Evolutionary conservation across 1,284 basidiomycete species (phyloP).

Genomic region (Cutaneotrichosporon cyanovorans): DNA sequence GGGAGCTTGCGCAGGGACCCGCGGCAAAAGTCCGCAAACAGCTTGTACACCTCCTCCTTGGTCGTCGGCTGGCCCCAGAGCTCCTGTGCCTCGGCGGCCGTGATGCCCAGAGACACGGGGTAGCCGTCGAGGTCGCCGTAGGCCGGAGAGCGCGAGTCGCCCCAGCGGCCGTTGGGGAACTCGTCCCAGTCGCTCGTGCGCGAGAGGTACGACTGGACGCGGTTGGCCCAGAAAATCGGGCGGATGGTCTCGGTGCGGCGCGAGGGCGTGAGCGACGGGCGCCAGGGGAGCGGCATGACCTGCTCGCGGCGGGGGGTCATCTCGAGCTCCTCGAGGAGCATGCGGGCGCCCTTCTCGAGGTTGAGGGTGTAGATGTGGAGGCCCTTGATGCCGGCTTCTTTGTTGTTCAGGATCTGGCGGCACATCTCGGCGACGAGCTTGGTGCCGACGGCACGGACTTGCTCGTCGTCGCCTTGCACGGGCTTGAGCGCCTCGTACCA

Average conservation of each 20-base stretch:
- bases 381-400: slow-evolving; percentile 71
- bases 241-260: slow-evolving; percentile 81
- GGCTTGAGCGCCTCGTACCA: slow-evolving; percentile 79
- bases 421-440: slow-evolving; percentile 85
- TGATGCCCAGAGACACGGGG: slow-evolving; percentile 74
- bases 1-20: slow-evolving; percentile 69
- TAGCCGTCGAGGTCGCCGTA: slow-evolving; percentile 97
- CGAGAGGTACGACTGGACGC: slow-evolving; percentile 81
- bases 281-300: slow-evolving; percentile 84
- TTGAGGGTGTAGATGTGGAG: slow-evolving; percentile 99
- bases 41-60: slow-evolving; percentile 52
- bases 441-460: slow-evolving; percentile 79
- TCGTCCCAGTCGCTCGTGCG: slow-evolving; percentile 96
- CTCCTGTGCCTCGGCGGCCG: slow-evolving; percentile 58
- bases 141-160: slow-evolving; percentile 91
- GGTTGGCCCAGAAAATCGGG: slow-evolving; percentile 83
- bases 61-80: slow-evolving; percentile 80
- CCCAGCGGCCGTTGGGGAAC: slow-evolving; percentile 97
- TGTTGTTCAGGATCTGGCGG: slow-evolving; percentile 61
- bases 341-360: slow-evolving; percentile 87
- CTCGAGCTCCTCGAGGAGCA: slow-evolving; percentile 80
- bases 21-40: slow-evolving; percentile 76
- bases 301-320: slow-evolving; percentile 77
- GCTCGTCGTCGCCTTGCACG: slow-evolving; percentile 83
- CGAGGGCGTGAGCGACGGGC: slow-evolving; percentile 84